A percentile compares a stretch with the other conserved stretches of the same genome.
Evolutionary conservation across 805 yeast genomes (phyloP).

Genomic region (Scheffersomyces ergatensis): DNA sequence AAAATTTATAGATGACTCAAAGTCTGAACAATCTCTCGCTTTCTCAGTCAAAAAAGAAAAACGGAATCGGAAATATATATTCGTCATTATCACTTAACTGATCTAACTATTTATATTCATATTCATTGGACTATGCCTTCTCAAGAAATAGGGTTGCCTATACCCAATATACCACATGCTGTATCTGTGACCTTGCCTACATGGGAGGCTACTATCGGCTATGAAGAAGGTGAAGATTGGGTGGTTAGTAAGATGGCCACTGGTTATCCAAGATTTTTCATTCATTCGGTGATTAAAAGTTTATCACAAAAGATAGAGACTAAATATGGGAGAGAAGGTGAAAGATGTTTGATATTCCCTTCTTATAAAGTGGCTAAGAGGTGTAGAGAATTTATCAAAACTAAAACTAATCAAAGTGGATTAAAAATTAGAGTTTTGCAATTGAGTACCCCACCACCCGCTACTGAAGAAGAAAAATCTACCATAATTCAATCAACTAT

Average conservation of each 20-base stretch:
- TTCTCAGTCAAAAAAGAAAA: too few relatives aligned
- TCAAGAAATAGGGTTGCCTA: slow-evolving; percentile 71
- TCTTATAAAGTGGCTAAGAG: slow-evolving; percentile 76
- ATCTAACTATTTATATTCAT: too few relatives aligned
- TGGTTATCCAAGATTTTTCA: slow-evolving; percentile 87
- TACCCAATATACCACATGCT: slow-evolving; percentile 90
- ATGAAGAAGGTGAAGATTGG: slow-evolving; percentile 87
- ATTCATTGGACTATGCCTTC: too few relatives aligned
- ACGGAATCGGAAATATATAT: too few relatives aligned
- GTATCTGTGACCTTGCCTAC: slow-evolving; percentile 94
- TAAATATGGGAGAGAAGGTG: slow-evolving; percentile 79
- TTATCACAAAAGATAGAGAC: slow-evolving; percentile 52
- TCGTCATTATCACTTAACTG: too few relatives aligned
- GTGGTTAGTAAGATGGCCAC: slow-evolving; percentile 73
- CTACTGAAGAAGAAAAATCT: slow-evolving; percentile 54
- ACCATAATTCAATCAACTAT: slow-evolving; percentile 65
- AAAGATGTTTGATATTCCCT: slow-evolving; percentile 73
- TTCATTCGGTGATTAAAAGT: slow-evolving; percentile 61
- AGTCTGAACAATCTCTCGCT: too few relatives aligned
- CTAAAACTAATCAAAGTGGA: slow-evolving; percentile 29
- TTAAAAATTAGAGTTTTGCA: slow-evolving; percentile 60
- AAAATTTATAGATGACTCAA: too few relatives aligned
- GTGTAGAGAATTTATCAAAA: slow-evolving; percentile 74
- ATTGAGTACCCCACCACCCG: slow-evolving; percentile 68
- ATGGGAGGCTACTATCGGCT: slow-evolving; percentile 91